phyloP scores from a whole-genome alignment of 345 rosid genomes.

The Lagerstroemia speciosa region DNA sequence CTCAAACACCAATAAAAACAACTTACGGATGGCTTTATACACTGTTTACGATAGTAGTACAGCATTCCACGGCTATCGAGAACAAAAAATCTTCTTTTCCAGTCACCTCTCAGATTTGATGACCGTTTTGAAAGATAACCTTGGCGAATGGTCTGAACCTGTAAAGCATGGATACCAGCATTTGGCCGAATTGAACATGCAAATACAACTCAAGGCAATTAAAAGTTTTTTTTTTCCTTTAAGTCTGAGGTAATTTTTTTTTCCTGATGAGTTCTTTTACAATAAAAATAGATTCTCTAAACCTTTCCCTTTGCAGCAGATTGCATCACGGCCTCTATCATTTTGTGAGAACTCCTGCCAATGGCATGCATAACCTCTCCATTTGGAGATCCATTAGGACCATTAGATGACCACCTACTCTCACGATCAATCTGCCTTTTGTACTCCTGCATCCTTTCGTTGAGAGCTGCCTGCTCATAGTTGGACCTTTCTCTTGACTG shows the following conservation, averaged over 20 bases:
- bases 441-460: slow-evolving; percentile 93
- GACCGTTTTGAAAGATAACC: slow-evolving; percentile 97
- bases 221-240: too few species aligned
- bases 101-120: slow-evolving; percentile 93
- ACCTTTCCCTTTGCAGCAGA: slow-evolving; percentile 97
- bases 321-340: slow-evolving; percentile 42
- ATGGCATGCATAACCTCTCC: slow-evolving; percentile 89
- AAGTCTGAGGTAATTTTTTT: neutral
- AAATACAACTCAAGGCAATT: slow-evolving; percentile 1
- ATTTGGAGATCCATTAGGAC: slow-evolving; percentile 76
- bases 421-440: slow-evolving; percentile 92
- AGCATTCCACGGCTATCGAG: slow-evolving; percentile 99
- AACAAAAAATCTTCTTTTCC: slow-evolving; percentile 99
- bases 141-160: slow-evolving; percentile 98
- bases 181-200: neutral
- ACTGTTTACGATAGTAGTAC: slow-evolving; percentile 86
- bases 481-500: slow-evolving; percentile 95
- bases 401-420: slow-evolving; percentile 67
- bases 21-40: slow-evolving; percentile 82
- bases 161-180: slow-evolving; percentile 2
- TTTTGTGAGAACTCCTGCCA: slow-evolving; percentile 88
- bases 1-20: slow-evolving; percentile 2
- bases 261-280: neutral
- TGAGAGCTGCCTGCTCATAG: slow-evolving; percentile 88
- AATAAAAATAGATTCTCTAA: neutral